Evolutionary conservation across 2,329 filamentous ascomycete genomes (phyloP), one percentile per base, ranked within the genome.

Genomic region (Xylaria digitata): DNA sequence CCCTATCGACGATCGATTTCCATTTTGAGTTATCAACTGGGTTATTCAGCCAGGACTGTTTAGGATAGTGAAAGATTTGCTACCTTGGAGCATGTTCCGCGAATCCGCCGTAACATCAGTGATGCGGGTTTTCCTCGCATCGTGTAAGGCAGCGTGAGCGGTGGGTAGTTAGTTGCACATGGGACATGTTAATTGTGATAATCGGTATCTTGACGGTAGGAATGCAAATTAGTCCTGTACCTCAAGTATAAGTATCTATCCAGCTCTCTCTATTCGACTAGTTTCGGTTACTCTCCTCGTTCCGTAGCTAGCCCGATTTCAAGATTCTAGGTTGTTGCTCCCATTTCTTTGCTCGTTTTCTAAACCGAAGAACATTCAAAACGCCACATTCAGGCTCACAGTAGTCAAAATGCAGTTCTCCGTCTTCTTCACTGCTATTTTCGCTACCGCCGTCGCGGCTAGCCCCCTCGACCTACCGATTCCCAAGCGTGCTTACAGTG

Each of bases 341-440:
- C 19, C 21, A 11, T 32, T 50, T 61, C 45, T 54, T 65, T 45
- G 42, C 52, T 13, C 46, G 11, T 37, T 49, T 34, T 30, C 23
- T n/a, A 21, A 56, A 55, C 13, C 49, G 45, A 23, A 66, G 66
- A 54, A 43, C 52, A 34, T 42, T 30, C n/a, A 49, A 45, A 57
- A 21, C 23, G 17, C 40, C 61, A 65, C 5, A 58, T 40, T 11
- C 37, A 34, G 40, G 42, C 42, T 53, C 45, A 46, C 17, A 52
- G n/a, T 6, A 59, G 48, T 9, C 57, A 65, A 54, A 55, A 68
- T 68, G 65, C 61, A 65, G 65, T 65, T 65, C 57, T 54, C 62
- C n/a, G 34, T 55, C 46, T 13, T 68, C 34, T 21, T 65, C 57
- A 32, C 57, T 55, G 57, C 65, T 13, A 6, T 65, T 42, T 52